Conservation (phyloP, 306 rosid species). For the Astragalus membranaceus region DNA sequence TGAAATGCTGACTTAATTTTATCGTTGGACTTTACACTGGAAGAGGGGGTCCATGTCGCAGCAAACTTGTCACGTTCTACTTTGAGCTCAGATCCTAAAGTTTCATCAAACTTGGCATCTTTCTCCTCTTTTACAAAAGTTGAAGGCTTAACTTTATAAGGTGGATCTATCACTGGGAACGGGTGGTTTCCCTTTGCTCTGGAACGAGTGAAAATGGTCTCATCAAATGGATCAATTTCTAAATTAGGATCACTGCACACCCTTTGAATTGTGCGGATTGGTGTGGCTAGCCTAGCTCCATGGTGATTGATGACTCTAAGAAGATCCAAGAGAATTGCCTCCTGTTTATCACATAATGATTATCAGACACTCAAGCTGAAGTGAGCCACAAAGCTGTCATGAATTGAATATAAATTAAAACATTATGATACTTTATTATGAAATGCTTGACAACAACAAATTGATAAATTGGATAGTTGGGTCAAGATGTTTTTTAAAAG, state of each 20-base stretch:
- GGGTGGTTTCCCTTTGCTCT: constrained; percentile 41
- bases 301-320: constrained; percentile 87
- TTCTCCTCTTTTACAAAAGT: constrained; percentile 43
- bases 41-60: constrained; percentile 25
- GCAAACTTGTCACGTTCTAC: constrained; percentile 26
- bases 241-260: constrained; percentile 55
- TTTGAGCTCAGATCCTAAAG: constrained; percentile 34
- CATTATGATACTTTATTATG: background rate
- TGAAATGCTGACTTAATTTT: constrained; percentile 27
- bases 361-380: constrained; percentile 9
- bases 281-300: constrained; percentile 84
- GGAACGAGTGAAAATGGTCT: constrained; percentile 44
- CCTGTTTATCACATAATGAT: constrained; percentile 51
- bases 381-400: constrained; percentile 13
- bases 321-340: constrained; percentile 84
- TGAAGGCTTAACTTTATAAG: constrained; percentile 57
- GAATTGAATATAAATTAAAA: background rate
- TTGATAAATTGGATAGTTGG: background rate
- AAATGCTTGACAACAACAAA: background rate
- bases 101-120: constrained; percentile 44
- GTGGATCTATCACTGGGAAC: constrained; percentile 50
- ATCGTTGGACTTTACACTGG: constrained; percentile 22
- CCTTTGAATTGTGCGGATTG: constrained; percentile 90
- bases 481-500: background rate
- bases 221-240: constrained; percentile 63